Evolutionary conservation across 768 basidiomycete genomes (phyloP).

Genomic region (Pholiota conissans): DNA sequence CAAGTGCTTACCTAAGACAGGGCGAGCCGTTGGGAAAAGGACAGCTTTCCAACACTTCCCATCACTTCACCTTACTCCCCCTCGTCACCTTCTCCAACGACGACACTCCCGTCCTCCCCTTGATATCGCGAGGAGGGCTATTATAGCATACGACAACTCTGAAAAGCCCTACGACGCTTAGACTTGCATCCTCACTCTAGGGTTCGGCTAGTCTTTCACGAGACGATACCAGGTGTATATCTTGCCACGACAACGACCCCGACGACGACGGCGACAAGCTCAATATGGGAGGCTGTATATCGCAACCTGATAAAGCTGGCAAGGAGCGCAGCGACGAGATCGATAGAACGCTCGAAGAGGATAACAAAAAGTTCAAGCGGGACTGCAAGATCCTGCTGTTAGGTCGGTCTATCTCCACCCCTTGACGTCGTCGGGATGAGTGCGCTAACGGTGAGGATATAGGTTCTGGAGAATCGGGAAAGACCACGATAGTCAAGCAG

Average conservation of each 20-base stretch:
- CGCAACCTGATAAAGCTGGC: slow-evolving; percentile 54
- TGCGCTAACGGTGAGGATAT: not conserved
- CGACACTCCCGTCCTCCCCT: not conserved
- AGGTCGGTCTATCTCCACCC: slow-evolving; percentile 50
- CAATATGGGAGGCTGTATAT: slow-evolving; percentile 70
- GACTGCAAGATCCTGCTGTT: slow-evolving; percentile 93
- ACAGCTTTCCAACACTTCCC: not conserved
- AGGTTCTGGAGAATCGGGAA: slow-evolving; percentile 96
- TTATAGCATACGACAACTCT: not conserved
- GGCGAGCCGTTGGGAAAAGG: not conserved
- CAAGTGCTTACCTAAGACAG: slow-evolving; percentile 1
- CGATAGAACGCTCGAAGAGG: slow-evolving; percentile 85
- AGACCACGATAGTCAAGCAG: slow-evolving; percentile 95
- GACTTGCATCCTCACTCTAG: no score
- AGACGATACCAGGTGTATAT: no score
- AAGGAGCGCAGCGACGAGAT: slow-evolving; percentile 71
- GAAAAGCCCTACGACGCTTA: no score
- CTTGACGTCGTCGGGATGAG: not conserved
- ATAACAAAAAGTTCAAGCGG: slow-evolving; percentile 74
- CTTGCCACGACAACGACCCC: no score
- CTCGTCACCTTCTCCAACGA: not conserved
- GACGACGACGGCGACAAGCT: no score
- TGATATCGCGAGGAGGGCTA: not conserved
- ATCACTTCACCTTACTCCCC: not conserved
- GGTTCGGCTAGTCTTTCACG: no score